A percentile compares a stretch with the other conserved stretches of the same genome.
phyloP scores from a whole-genome alignment of 331 rosid species.

The Ulmus americana region DNA sequence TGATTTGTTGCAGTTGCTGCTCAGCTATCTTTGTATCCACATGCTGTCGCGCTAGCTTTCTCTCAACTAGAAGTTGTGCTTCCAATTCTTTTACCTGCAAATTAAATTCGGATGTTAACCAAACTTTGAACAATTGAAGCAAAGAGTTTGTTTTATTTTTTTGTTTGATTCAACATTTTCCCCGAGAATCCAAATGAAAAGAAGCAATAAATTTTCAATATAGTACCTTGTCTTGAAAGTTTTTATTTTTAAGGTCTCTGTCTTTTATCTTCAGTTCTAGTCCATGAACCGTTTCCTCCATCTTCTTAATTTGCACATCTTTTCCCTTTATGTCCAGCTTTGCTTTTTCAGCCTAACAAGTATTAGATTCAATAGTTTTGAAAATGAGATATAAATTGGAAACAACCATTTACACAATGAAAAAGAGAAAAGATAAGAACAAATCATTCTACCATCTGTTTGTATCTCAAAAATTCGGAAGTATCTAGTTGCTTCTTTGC shows the following conservation, averaged over 20 bases:
- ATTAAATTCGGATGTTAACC: slow-evolving; percentile 18
- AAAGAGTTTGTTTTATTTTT: background rate
- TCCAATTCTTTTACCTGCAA: slow-evolving; percentile 80
- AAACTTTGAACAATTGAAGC: background rate
- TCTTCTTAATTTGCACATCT: slow-evolving; percentile 70
- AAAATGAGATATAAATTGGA: background rate
- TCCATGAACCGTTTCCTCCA: slow-evolving; percentile 85
- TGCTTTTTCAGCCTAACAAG: slow-evolving; percentile 59
- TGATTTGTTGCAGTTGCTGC: slow-evolving; percentile 59
- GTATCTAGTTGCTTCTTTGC: slow-evolving; percentile 80
- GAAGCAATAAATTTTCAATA: background rate
- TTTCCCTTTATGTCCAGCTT: slow-evolving; percentile 71
- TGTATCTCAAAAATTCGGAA: slow-evolving; percentile 64
- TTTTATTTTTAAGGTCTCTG: slow-evolving; percentile 60
- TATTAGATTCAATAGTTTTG: slow-evolving; percentile 4
- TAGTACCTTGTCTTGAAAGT: slow-evolving; percentile 75
- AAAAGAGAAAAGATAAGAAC: background rate
- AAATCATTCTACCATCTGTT: slow-evolving; percentile 50
- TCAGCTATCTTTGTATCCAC: slow-evolving; percentile 86
- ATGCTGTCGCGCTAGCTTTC: slow-evolving; percentile 88
- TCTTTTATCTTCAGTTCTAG: slow-evolving; percentile 77
- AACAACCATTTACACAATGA: slow-evolving; percentile 2
- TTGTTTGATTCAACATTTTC: background rate
- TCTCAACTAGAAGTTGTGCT: slow-evolving; percentile 75
- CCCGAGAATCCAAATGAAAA: background rate